Conservation (phyloP, 495 filamentous ascomycete genomes). For the Aspergillus cavernicola region DNA sequence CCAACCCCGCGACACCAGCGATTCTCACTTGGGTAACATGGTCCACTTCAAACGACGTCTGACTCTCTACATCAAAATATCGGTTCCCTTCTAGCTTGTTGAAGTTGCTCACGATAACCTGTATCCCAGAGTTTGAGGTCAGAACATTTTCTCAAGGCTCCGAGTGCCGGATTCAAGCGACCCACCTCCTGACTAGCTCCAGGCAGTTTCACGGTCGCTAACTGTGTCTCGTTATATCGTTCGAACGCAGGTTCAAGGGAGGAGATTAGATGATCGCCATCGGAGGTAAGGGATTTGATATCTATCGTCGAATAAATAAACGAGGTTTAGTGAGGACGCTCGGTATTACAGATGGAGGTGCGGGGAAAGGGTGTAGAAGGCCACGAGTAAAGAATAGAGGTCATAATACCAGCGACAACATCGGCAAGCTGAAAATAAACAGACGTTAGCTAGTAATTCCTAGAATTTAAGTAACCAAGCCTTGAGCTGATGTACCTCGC, state of each 20-base stretch:
- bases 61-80: constrained; percentile 86
- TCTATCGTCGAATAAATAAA: constrained; percentile 52
- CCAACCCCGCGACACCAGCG: neutral
- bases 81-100: constrained; percentile 72
- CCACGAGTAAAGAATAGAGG: neutral
- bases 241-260: constrained; percentile 80
- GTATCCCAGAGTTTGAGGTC: neutral
- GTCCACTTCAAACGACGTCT: constrained; percentile 82
- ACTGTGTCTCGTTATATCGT: constrained; percentile 94
- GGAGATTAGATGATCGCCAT: constrained; percentile 61
- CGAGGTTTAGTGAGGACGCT: constrained; percentile 5
- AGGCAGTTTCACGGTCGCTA: constrained; percentile 82
- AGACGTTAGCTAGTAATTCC: neutral
- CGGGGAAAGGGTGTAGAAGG: neutral
- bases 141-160: neutral
- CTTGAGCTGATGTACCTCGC: constrained; percentile 66
- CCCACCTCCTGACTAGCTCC: constrained; percentile 71
- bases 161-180: neutral
- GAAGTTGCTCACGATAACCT: constrained; percentile 84
- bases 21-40: constrained; percentile 69
- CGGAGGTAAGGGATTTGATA: constrained; percentile 78
- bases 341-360: neutral
- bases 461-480: neutral
- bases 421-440: constrained; percentile 65
- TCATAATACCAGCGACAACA: constrained; percentile 78